These are phyloP conservation scores for Priceomyces haplophilus DNA, from an alignment of 805 yeast genomes.

Conservation along the genomic window DNA sequence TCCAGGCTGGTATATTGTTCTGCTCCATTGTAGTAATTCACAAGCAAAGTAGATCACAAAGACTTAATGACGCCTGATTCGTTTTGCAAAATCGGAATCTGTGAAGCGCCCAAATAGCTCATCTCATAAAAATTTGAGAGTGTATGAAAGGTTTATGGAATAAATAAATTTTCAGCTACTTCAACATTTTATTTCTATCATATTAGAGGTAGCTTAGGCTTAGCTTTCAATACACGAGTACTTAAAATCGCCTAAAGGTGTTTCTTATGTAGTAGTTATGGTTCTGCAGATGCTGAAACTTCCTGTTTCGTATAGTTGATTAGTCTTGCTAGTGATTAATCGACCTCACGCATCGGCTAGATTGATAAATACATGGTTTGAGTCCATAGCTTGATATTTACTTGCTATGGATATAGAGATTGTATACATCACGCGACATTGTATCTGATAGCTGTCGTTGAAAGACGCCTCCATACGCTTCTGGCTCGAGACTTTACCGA, in stretches of 20 bases:
- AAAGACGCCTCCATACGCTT: no score
- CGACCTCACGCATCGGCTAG: slow-evolving; percentile 29
- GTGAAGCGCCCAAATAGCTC: not conserved
- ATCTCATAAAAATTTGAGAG: not conserved
- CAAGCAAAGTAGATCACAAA: not conserved
- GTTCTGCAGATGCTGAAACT: slow-evolving; percentile 15
- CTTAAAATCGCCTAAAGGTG: no score
- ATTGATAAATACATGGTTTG: slow-evolving; percentile 43
- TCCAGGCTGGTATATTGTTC: slow-evolving; percentile 67
- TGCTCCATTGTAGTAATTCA: slow-evolving; percentile 1
- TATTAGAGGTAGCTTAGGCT: no score
- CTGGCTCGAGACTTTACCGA: no score
- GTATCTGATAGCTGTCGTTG: no score
- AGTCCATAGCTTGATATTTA: slow-evolving; percentile 34
- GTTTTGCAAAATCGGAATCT: no score
- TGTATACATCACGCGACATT: slow-evolving; percentile 31
- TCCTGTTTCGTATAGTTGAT: slow-evolving; percentile 5
- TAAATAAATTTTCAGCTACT: not conserved
- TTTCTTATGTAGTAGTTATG: not conserved
- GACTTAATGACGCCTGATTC: no score
- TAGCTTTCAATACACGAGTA: no score
- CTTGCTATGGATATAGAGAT: slow-evolving; percentile 45
- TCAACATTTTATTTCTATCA: not conserved
- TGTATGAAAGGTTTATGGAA: not conserved
- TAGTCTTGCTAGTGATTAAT: slow-evolving; percentile 10